Percentiles rank a stretch among this genome's conserved stretches.
phyloP scores from a whole-genome alignment of 2,329 filamentous ascomycete genomes.

The Hypomyces perniciosus region DNA sequence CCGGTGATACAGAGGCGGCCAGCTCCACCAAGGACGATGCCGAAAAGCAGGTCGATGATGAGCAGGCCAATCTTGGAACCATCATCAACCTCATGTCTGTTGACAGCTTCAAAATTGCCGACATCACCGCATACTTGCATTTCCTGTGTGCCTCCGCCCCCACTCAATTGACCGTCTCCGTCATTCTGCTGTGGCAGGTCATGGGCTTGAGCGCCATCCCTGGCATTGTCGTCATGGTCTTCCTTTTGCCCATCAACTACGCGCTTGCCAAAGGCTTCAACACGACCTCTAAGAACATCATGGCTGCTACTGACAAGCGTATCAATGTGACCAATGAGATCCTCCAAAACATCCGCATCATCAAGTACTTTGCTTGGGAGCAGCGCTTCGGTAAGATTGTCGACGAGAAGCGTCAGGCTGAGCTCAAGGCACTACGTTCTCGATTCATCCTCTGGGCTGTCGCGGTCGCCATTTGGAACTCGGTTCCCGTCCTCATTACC shows the following conservation, averaged over 20 bases:
- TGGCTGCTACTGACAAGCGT: conserved; percentile 88
- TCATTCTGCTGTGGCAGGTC: conserved; percentile 79
- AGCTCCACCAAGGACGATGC: conserved; percentile 31
- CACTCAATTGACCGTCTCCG: conserved; percentile 75
- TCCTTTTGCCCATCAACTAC: conserved; percentile 87
- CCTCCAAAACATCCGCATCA: conserved; percentile 94
- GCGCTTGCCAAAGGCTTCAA: conserved; percentile 80
- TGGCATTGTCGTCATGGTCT: conserved; percentile 81
- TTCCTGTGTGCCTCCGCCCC: conserved; percentile 92
- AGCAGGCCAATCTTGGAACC: conserved; percentile 89
- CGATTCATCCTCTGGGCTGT: conserved; percentile 88
- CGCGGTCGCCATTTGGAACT: conserved; percentile 94
- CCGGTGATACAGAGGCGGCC: conserved; percentile 29
- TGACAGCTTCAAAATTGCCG: conserved; percentile 96
- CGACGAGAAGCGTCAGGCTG: conserved; percentile 76
- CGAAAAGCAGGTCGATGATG: conserved; percentile 42
- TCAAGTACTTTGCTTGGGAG: conserved; percentile 99
- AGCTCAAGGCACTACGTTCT: conserved; percentile 71
- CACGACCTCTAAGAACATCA: conserved; percentile 80
- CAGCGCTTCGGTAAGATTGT: conserved; percentile 80
- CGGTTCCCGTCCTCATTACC: conserved; percentile 88
- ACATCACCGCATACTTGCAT: conserved; percentile 90
- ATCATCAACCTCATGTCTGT: conserved; percentile 99
- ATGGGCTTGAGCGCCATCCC: conserved; percentile 91
- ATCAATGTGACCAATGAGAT: conserved; percentile 97